A percentile compares a stretch with the other conserved stretches of the same genome.
phyloP scores from a whole-genome alignment of 306 rosid genomes.

The Malus orientalis region DNA sequence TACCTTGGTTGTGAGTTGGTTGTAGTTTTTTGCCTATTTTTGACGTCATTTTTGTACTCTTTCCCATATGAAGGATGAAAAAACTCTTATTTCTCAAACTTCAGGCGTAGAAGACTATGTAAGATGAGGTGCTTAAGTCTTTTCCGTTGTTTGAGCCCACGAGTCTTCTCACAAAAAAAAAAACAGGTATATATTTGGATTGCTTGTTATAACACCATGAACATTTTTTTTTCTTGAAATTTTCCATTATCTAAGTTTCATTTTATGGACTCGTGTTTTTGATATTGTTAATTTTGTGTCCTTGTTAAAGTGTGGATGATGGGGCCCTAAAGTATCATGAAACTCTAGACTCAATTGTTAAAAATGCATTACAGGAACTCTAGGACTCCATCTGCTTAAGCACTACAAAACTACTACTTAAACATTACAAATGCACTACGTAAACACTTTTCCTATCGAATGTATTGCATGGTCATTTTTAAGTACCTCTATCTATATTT shows the following conservation, averaged over 20 bases:
- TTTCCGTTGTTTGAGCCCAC: neutral
- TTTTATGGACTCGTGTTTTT: neutral
- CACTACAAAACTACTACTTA: no score
- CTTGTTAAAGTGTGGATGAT: neutral
- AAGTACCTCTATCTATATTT: no score
- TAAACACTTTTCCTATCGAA: no score
- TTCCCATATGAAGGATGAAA: neutral
- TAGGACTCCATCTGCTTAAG: neutral
- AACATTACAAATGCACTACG: no score
- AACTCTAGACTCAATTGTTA: neutral
- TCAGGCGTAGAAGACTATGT: neutral
- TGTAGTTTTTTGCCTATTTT: neutral
- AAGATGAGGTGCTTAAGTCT: neutral
- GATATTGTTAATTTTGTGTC: neutral
- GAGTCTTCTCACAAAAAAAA: neutral
- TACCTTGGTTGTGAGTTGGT: neutral
- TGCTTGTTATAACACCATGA: neutral
- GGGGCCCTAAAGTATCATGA: neutral
- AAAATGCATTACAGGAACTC: neutral
- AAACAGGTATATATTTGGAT: neutral
- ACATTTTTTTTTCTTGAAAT: no score
- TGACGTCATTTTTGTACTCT: no score
- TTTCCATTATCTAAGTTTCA: neutral
- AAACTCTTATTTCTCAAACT: neutral
- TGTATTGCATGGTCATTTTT: neutral